These are phyloP conservation scores for Agastache rugosa DNA, from an alignment of 257 asterid species.

Conservation along the genomic window DNA sequence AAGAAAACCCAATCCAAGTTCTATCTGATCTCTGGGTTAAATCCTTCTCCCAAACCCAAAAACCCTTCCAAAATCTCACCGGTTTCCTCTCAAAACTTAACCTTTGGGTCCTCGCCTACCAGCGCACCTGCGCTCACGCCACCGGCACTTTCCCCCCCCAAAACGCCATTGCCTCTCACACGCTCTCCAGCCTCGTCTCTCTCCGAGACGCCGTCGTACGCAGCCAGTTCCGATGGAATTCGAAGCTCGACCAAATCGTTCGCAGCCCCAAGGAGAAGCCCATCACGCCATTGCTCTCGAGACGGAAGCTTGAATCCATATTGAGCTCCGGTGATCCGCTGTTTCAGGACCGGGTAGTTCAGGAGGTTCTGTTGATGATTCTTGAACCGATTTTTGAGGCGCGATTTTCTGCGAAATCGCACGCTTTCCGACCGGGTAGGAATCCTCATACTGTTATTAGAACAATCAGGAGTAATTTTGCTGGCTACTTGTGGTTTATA, in stretches of 20 bases:
- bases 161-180: slow-evolving; percentile 61
- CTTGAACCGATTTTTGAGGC: slow-evolving; percentile 87
- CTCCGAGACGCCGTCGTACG: slow-evolving; percentile 74
- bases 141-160: slow-evolving; percentile 90
- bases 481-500: slow-evolving; percentile 95
- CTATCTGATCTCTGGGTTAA: slow-evolving; percentile 86
- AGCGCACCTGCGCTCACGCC: slow-evolving; percentile 84
- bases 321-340: slow-evolving; percentile 55
- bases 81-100: slow-evolving; percentile 89
- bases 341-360: slow-evolving; percentile 89
- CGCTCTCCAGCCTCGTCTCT: slow-evolving; percentile 61
- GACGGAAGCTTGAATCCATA: slow-evolving; percentile 55
- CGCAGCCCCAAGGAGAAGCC: slow-evolving; percentile 75
- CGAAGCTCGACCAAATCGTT: slow-evolving; percentile 56
- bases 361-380: slow-evolving; percentile 80
- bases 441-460: slow-evolving; percentile 86
- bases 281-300: slow-evolving; percentile 50
- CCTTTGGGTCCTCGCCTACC: slow-evolving; percentile 97
- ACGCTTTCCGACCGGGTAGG: slow-evolving; percentile 94
- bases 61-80: slow-evolving; percentile 76
- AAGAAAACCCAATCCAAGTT: slow-evolving; percentile 77
- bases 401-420: slow-evolving; percentile 73
- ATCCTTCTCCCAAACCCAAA: slow-evolving; percentile 69
- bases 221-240: slow-evolving; percentile 67
- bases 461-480: slow-evolving; percentile 91